Evolutionary conservation across 139 green algal species (phyloP), one percentile per base, ranked within the genome.

Genomic region (Gonium pectorale): DNA sequence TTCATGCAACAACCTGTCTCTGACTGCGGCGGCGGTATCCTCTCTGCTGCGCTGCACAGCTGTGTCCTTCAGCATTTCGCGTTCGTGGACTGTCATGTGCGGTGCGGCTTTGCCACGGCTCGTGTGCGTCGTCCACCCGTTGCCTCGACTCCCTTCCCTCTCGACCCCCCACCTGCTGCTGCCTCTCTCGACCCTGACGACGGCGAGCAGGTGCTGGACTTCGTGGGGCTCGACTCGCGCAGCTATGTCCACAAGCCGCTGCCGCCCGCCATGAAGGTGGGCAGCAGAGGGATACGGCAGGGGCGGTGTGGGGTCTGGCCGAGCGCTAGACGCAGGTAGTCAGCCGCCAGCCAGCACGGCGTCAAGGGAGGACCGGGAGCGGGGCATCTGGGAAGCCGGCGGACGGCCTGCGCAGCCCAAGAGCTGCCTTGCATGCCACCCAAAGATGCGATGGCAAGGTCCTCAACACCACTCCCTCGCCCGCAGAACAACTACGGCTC

Each of bases 161-260:
- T 6, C 69, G 5, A 26, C 69, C 56, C 69, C 69, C 29, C 29
- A 43, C 44, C 41, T 63, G 26, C n/a, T 7, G 27, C 43, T 60
- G 4, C 22, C 17, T 60, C 13, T 24, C 31, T 27, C 24, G 13
- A 37, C 15, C 22, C 54, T 64, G 54, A 33, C n/a, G n/a, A 64
- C 13, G 54, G 54, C 3, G 17, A 21, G 26, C 75, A 82, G 75
- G 91, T 94, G 26, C 80, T 95, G 37, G 21, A 91, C 21, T 96
- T 96, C 90, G 86, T 96, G 67, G 93, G 93, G 1, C 85, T 83
- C 26, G 92, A 96, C 79, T 38, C 84, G 26, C 1, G 44, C 22
- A 31, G 26, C 35, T 85, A 86, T 64, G 29, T 22, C 17, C 92
- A 89, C 77, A 70, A 72, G 17, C 40, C 46, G 26, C 62, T 93